phyloP scores from a whole-genome alignment of 2,329 filamentous ascomycete species.

The Capronia coronata region DNA sequence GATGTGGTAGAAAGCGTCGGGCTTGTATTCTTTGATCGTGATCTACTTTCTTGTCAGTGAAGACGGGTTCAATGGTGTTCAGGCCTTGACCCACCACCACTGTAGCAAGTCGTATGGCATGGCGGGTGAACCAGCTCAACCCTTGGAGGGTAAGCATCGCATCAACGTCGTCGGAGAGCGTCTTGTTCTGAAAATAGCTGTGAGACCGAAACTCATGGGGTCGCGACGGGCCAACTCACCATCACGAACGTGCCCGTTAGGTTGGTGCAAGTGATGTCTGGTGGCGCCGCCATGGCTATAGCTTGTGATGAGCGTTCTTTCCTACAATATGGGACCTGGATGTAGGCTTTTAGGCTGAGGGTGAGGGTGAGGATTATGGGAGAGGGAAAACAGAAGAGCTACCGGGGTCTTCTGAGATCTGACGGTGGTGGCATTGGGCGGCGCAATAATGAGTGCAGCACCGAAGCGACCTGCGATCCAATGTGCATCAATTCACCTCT shows the following conservation, averaged over 20 bases:
- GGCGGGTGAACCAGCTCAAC: conserved; percentile 65
- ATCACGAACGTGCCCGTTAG: conserved; percentile 64
- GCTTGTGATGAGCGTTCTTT: too few relatives aligned
- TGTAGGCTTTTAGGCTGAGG: too few relatives aligned
- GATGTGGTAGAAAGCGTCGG: conserved; percentile 52
- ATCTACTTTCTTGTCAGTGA: conserved; percentile 12
- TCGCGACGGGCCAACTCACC: conserved; percentile 43
- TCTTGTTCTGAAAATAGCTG: conserved; percentile 60
- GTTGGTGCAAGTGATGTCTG: conserved; percentile 59
- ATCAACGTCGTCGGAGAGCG: conserved; percentile 62
- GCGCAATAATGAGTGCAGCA: too few relatives aligned
- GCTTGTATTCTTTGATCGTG: conserved; percentile 39
- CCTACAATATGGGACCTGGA: too few relatives aligned
- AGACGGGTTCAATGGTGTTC: conserved; percentile 38
- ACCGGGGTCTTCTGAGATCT: too few relatives aligned
- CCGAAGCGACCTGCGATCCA: too few relatives aligned
- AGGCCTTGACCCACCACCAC: conserved; percentile 37
- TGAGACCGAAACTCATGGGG: background rate
- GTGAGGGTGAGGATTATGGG: too few relatives aligned
- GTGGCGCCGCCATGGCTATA: conserved; percentile 65
- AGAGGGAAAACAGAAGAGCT: too few relatives aligned
- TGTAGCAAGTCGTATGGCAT: conserved; percentile 61
- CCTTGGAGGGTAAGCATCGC: conserved; percentile 61
- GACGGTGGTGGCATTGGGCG: too few relatives aligned
- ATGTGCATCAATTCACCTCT: too few relatives aligned